Base-by-base conservation (phyloP, 768 basidiomycete species). In the Serendipita indica region DNA sequence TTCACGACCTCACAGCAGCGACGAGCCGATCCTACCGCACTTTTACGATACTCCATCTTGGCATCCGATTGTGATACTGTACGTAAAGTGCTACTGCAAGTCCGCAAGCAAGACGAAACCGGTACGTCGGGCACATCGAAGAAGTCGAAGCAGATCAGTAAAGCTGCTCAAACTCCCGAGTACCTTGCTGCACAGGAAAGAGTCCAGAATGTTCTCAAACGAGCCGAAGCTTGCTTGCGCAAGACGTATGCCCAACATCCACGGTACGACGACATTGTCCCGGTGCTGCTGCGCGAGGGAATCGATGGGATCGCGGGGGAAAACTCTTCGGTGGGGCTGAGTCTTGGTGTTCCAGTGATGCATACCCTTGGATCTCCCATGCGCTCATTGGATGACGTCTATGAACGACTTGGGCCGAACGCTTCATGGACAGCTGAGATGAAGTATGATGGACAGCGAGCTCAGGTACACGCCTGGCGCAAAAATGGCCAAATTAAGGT, bases 401-500 rank as follows among this genome's bases (percentile, higher is more conserved):
- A 88, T 65, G 77, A 80, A 43, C 76, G 82, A 4, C 71, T 90
- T 18, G 77, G 77, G 7, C 49, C 49, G 20, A 73, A 75, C 32
- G 71, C 80, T 32, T 77, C 82, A 7, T 96, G 92, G 69, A 76
- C 79, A 14, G 86, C 89, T 32, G 92, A 96, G 71, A 87, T 86
- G 67, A 96, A 94, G 69, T 87, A 92, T 65, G 92, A 96, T 64
- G 92, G 85, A 18, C 86, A 89, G 65, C 77, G 85, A 52, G 88
- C 84, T 18, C 88, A 89, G 69, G 82, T 87, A n/a, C 86, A 88
- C 66, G 83, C 75, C 12, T 65, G 57, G 39, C 68, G 62, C 62
- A 66, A 65, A 13, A 65, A 68, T 32, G 72, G 67, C 32, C 63
- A 66, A 10, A 57, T 66, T 30, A 65, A 63, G 7, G 76, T 89